Base-by-base conservation (phyloP, 176 grass and related monocot species). In the Poa pratensis region DNA sequence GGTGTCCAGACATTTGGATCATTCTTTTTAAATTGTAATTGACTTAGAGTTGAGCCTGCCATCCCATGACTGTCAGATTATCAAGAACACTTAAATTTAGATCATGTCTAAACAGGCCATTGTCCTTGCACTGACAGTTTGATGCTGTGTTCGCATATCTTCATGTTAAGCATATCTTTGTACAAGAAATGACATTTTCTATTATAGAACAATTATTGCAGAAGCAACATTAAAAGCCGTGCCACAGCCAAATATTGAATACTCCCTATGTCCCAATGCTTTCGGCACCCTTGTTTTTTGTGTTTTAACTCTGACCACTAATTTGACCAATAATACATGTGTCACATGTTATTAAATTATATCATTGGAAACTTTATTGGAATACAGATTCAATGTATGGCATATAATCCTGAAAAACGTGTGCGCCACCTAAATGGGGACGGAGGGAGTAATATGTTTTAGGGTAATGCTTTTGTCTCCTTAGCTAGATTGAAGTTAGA, bases 11-110 rank as follows among this genome's bases (percentile, higher is more conserved):
- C 48, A 82, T 43, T 58, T 81, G 39, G 39, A 4, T 14, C 5
- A 71, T 74, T 77, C 58, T 15, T 19, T 14, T 69, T 49, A 70
- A 73, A 88, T 50, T 52, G 61, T 78, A 71, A 19, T 13, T 62
- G 73, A 65, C 15, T 71, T n/a, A 42, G 40, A 42, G 46, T 20
- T 75, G 48, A 81, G 1, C 32, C 5, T 18, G 1, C 17, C 2
- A 18, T 20, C 65, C 3, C 32, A 39, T 0, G 3, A 12, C 34
- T 39, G 9, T 69, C 32, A 69, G 46, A 69, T 69, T 69, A 39
- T 68, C 1, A 39, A 68, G 65, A 68, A 4, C 16, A 32, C 5
- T 68, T 20, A 3, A 37, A 37, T 37, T 68, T 68, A 2, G 65
- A 37, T 68, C 65, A 34, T 68, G 16, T 32, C 65, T 68, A 39